Evolutionary conservation across 1,139 yeast genomes (phyloP), one percentile per base, ranked within the genome.

Genomic region (Taiozyma onychis): DNA sequence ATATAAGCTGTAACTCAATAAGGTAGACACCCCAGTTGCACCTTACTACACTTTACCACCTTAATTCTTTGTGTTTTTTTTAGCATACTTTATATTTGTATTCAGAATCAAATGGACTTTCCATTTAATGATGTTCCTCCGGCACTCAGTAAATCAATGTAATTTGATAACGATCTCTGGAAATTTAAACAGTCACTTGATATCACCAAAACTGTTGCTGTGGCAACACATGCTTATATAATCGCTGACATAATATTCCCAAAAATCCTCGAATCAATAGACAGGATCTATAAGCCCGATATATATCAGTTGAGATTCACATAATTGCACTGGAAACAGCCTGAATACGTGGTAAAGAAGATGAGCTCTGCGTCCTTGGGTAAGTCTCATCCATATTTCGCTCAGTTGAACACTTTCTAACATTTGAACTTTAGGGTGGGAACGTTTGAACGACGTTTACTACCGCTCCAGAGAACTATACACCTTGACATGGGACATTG

Each of bases 401-500:
- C 9, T 6, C 9, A n/a, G 5, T n/a, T n/a, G 35, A 30, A 13
- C 34, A 30, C 18, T n/a, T 7, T 32, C 35, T 32, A 32, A 32
- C 35, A 14, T 13, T 32, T n/a, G 6, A 11, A 32, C 9, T n/a
- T 13, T 43, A 30, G 61, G 61, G 4, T 59, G 63, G 63, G 60
- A 58, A 41, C 54, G 63, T 13, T 49, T 59, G 11, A 48, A 54
- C 48, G 80, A 82, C 62, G 85, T 81, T 4, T 83, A 75, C 61
- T 85, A 85, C 58, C 70, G 81, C 51, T 70, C 74, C 27, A 66
- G 77, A 32, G 68, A 75, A 8, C 72, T 80, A 49, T 78, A 75
- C 56, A 73, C 71, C 3, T 55, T 65, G 1, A 58, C 73, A 16
- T 53, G 55, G 56, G 51, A 51, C 54, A 44, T 53, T 44, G 50